These are phyloP conservation scores for Kodamaea fungicola DNA, from an alignment of 1,139 yeast species.

Conservation along the genomic window DNA sequence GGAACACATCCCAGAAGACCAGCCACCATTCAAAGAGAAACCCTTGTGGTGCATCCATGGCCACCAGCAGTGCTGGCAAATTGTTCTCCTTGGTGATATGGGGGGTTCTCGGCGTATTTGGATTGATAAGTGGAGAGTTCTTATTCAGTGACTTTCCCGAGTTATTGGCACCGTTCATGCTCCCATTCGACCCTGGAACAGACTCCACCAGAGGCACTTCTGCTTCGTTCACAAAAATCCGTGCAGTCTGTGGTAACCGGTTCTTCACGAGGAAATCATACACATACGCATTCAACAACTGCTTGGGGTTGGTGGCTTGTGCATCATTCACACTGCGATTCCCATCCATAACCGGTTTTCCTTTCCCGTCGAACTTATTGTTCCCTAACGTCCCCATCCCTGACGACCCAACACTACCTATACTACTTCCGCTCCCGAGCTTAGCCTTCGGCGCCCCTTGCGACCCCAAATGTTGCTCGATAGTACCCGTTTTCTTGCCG, in stretches of 20 bases:
- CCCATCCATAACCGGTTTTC: slow-evolving; percentile 20
- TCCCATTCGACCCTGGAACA: slow-evolving; percentile 4
- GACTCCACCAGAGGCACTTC: slow-evolving; percentile 39
- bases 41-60: slow-evolving; percentile 83
- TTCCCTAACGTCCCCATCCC: too few species aligned
- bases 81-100: slow-evolving; percentile 31
- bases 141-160: slow-evolving; percentile 12
- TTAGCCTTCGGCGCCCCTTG: slow-evolving; percentile 1
- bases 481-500: slow-evolving; percentile 23
- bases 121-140: slow-evolving; percentile 18
- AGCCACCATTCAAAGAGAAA: slow-evolving; percentile 95
- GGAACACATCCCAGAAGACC: slow-evolving; percentile 90
- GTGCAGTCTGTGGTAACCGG: slow-evolving; percentile 68
- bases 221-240: slow-evolving; percentile 70
- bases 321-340: slow-evolving; percentile 39
- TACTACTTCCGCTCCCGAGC: slow-evolving; percentile 2
- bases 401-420: not conserved
- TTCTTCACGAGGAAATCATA: slow-evolving; percentile 83
- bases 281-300: slow-evolving; percentile 76
- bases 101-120: slow-evolving; percentile 17
- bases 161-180: slow-evolving; percentile 1
- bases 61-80: slow-evolving; percentile 48
- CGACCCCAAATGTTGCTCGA: not conserved
- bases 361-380: not conserved
- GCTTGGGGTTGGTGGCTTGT: slow-evolving; percentile 56